These are phyloP conservation scores for Borealophlyctis nickersoniae DNA, from an alignment of 192 early-diverging fungal genomes.

Conservation along the genomic window DNA sequence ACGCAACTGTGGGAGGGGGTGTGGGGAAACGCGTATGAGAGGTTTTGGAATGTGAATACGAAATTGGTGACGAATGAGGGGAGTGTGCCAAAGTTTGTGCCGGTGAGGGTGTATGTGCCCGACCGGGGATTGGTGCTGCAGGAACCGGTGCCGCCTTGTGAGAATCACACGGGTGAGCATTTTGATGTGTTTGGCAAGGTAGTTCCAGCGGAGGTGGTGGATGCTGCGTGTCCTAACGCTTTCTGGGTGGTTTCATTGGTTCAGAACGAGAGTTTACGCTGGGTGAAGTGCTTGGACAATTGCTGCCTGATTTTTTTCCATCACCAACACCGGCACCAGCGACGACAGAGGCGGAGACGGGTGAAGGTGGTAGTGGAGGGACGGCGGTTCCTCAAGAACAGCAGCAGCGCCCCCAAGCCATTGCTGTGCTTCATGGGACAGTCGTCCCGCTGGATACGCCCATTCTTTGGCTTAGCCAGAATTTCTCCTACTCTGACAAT, in stretches of 20 bases:
- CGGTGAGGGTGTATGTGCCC: slow-evolving; percentile 59
- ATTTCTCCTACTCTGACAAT: slow-evolving; percentile 75
- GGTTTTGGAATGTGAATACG: slow-evolving; percentile 65
- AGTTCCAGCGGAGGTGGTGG: background rate
- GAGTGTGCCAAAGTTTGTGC: slow-evolving; percentile 47
- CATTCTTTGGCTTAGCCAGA: slow-evolving; percentile 69
- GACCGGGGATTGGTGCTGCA: slow-evolving; percentile 60
- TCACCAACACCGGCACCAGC: background rate
- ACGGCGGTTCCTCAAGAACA: background rate
- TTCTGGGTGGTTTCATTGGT: background rate
- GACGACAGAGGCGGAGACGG: background rate
- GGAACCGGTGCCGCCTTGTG: slow-evolving; percentile 50
- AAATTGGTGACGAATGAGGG: slow-evolving; percentile 47
- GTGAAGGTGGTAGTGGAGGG: background rate
- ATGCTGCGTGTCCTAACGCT: slow-evolving; percentile 18
- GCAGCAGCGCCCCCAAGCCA: background rate
- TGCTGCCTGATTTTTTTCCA: slow-evolving; percentile 18
- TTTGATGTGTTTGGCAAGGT: background rate
- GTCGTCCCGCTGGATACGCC: slow-evolving; percentile 68
- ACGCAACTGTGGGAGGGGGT: slow-evolving; percentile 75
- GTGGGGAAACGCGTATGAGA: slow-evolving; percentile 15
- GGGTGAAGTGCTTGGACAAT: slow-evolving; percentile 12
- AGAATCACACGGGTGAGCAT: slow-evolving; percentile 31
- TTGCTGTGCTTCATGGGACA: slow-evolving; percentile 65
- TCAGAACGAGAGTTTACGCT: slow-evolving; percentile 25